Evolutionary conservation across 2,329 filamentous ascomycete species (phyloP), one percentile per base, ranked within the genome.

Genomic region (Didymella arachidicola): DNA sequence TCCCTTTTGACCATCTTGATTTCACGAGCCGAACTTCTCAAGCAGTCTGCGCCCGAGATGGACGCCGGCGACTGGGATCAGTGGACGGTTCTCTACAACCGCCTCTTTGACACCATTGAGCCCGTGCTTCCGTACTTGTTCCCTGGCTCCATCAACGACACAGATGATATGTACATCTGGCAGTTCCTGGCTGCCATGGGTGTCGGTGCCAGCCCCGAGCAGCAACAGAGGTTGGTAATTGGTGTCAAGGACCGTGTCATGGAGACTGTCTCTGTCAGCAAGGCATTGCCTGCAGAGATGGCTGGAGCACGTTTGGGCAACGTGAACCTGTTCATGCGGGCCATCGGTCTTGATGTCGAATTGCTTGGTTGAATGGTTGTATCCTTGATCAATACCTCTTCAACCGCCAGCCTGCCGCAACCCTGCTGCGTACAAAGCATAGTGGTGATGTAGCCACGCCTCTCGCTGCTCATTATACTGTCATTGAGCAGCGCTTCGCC

Each of bases 231-330:
- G 57, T 84, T 99, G 55, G 95, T 99, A 10, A 86, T 97, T 71
- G 93, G 93, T 39, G 95, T 99, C 68, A 99, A 98, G 85, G 95
- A 99, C 72, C 89, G 94, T 53, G 95, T 99, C 59, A 96, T 98
- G 86, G 93, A 97, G 74, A 98, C 95, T 0, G 92, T 99, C 11
- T 83, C 86, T 29, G 87, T 96, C 51, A 90, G 92, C 70, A 97
- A 97, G 83, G 94, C 92, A 1, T 83, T 99, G 32, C 94, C 95
- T 18, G 84, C 89, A 16, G 90, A 95, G 57, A 92, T 98, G 87
- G 89, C 91, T 12, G 87, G 87, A 60, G 88, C 92, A 74, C 89
- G 94, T 59, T 82, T 97, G 57, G 89, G 90, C 58, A 97, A 97
- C 73, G 95, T 99, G 67, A 99, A 99, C 76, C 81, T 99, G 55